A percentile compares a stretch with the other conserved stretches of the same genome.
phyloP scores from a whole-genome alignment of 2,329 filamentous ascomycete genomes.

The Penicillium brasilianum region DNA sequence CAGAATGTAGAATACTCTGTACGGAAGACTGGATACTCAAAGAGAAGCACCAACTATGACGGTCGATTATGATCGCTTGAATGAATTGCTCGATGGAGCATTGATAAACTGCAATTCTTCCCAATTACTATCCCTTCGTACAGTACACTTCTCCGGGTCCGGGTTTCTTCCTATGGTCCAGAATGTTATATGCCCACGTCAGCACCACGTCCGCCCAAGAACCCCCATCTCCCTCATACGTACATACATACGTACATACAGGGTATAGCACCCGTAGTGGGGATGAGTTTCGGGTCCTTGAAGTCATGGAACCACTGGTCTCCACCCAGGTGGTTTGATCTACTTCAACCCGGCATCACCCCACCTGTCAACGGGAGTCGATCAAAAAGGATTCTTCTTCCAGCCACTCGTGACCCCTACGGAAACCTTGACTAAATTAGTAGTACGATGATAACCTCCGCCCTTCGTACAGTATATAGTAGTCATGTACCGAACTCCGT shows the following conservation, averaged over 20 bases:
- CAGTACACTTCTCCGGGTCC: background rate
- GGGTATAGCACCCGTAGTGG: background rate
- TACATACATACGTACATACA: too few relatives aligned
- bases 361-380: constrained; percentile 1
- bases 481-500: background rate
- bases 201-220: background rate
- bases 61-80: background rate
- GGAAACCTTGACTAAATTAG: background rate
- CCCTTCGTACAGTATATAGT: background rate
- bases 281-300: background rate
- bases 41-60: background rate
- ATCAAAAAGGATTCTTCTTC: background rate
- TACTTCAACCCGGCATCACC: background rate
- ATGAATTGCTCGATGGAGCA: background rate
- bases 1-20: constrained; percentile 19
- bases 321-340: constrained; percentile 3
- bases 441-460: background rate
- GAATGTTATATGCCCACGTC: background rate
- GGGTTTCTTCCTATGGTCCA: background rate
- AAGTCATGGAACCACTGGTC: background rate
- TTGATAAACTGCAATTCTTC: background rate
- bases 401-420: background rate
- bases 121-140: background rate
- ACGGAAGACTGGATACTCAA: background rate
- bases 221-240: background rate